phyloP scores from a whole-genome alignment of 2,329 filamentous ascomycete genomes.

The Ciborinia camelliae region DNA sequence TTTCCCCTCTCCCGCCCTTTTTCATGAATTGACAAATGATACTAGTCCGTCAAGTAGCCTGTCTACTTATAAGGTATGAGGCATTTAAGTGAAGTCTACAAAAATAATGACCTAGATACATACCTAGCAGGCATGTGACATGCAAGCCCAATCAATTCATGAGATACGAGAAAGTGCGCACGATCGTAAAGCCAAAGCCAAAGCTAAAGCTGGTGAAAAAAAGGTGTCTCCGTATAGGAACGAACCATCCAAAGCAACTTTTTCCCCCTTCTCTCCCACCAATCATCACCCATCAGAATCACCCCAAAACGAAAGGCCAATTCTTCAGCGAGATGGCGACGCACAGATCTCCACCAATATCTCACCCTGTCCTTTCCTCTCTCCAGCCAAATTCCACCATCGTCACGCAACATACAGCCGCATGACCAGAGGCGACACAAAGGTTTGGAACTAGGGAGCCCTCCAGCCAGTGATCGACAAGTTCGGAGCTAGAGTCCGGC shows the following conservation, averaged over 20 bases:
- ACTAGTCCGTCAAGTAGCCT: not conserved
- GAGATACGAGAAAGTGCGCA: not conserved
- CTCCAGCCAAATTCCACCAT: not conserved
- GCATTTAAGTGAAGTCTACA: not conserved
- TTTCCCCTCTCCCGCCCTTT: not conserved
- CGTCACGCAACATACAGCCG: conserved; percentile 11
- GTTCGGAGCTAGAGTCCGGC: conserved; percentile 8
- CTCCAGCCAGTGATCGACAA: not conserved
- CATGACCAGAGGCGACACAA: conserved; percentile 15
- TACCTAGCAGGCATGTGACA: not conserved
- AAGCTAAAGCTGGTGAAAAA: conserved; percentile 10
- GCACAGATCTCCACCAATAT: conserved; percentile 18
- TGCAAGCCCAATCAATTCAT: not conserved
- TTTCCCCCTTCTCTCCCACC: not conserved
- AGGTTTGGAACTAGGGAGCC: not conserved
- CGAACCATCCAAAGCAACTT: not conserved
- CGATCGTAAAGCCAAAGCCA: too few relatives aligned
- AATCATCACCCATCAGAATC: not conserved
- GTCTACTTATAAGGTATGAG: not conserved
- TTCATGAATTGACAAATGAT: not conserved
- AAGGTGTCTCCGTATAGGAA: not conserved
- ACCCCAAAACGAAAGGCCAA: conserved; percentile 1
- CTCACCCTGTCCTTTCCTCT: conserved; percentile 7
- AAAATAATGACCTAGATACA: not conserved
- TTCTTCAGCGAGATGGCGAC: conserved; percentile 19